Evolutionary conservation across 164 flowering plant species (phyloP), one percentile per base, ranked within the genome.

Genomic region (Amborella trichopoda): DNA sequence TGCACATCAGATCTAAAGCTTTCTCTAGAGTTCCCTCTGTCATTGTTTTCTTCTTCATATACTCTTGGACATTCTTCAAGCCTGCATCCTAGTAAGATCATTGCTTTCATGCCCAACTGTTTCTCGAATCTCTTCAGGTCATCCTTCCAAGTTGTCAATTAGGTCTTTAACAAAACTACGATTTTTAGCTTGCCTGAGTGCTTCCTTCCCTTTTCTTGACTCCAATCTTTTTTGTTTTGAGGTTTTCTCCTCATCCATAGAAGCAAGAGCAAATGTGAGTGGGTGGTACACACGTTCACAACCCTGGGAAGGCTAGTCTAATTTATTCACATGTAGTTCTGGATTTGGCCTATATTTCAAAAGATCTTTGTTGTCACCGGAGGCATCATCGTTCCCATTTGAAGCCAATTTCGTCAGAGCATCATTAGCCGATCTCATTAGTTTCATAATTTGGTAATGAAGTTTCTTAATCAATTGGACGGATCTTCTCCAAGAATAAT

Each of bases 21-120:
- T n/a, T n/a, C n/a, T n/a, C n/a, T n/a, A n/a, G n/a, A n/a, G n/a
- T n/a, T n/a, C n/a, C n/a, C n/a, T n/a, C n/a, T n/a, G n/a, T n/a
- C n/a, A n/a, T n/a, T n/a, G n/a, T n/a, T n/a, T n/a, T n/a, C n/a
- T 30, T 90, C 94, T 65, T 90, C 97, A 54, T 90, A 95, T 52
- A 44, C 67, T 18, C 63, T 57, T 12, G 66, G 77, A 47, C 80
- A 85, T 9, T 70, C 65, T 54, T 81, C 83, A 68, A 55, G 58
- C 68, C 49, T 13, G 53, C 55, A 68, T 77, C 43, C 65, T 83
- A 13, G 23, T 50, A 10, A 70, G 53, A 48, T 90, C 97, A 53
- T 61, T 71, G 58, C 82, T 83, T 62, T 80, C 88, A 25, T 68
- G 11, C 50, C 86, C 94, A 36, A 65, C 44, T 46, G 8, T 24